These are phyloP conservation scores for Solanum boliviense DNA, from an alignment of 257 asterid genomes.

Conservation along the genomic window DNA sequence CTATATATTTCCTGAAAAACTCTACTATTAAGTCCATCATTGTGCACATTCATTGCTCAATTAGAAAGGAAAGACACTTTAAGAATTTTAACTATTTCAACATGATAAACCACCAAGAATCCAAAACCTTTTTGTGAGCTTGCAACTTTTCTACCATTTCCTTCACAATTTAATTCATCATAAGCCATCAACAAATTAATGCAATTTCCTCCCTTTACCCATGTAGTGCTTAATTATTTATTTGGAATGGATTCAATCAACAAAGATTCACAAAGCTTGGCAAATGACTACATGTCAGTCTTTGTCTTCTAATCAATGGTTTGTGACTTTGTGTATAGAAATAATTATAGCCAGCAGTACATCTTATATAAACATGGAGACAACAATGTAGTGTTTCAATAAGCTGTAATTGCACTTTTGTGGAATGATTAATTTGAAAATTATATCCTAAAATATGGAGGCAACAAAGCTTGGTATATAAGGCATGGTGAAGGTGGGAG, in stretches of 20 bases:
- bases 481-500: not conserved
- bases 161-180: not conserved
- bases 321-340: not conserved
- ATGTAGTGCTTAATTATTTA: not conserved
- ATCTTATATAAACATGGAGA: not conserved
- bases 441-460: not conserved
- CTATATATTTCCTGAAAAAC: not conserved
- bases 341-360: not conserved
- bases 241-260: not conserved
- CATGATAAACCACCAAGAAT: not conserved
- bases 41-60: not conserved
- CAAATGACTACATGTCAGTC: not conserved
- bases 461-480: not conserved
- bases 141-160: not conserved
- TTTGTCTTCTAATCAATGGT: not conserved
- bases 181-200: not conserved
- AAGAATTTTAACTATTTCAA: not conserved
- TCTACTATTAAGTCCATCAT: not conserved
- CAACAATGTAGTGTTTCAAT: not conserved
- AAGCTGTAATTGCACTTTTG: not conserved
- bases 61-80: not conserved
- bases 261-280: not conserved
- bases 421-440: not conserved
- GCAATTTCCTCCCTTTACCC: not conserved
- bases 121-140: not conserved